Conservation (phyloP, 1,284 basidiomycete genomes). For the Sanghuangporus sanghuang region DNA sequence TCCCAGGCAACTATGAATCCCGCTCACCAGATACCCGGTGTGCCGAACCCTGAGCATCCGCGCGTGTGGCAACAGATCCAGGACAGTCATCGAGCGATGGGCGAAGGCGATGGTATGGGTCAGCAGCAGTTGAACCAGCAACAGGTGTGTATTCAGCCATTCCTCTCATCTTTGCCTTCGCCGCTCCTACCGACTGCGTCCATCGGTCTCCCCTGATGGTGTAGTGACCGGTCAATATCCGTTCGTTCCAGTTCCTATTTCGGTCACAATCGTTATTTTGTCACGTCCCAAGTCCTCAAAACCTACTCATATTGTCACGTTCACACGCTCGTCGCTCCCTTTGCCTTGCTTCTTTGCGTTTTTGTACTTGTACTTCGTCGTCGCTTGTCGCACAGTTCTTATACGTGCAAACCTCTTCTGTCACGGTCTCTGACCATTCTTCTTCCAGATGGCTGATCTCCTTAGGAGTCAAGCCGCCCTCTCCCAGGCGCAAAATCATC, state of each 20-base stretch:
- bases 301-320: not conserved
- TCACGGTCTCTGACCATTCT: conserved; percentile 6
- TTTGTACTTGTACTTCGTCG: not conserved
- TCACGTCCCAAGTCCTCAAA: not conserved
- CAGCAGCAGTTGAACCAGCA: conserved; percentile 1
- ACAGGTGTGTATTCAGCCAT: conserved; percentile 11
- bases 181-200: conserved; percentile 1
- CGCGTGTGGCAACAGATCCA: conserved; percentile 18
- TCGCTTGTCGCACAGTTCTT: not conserved
- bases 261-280: conserved; percentile 5
- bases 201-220: conserved; percentile 14
- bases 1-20: not conserved
- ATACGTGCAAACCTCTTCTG: not conserved
- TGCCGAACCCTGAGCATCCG: conserved; percentile 11
- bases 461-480: conserved; percentile 2
- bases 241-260: conserved; percentile 9
- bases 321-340: conserved; percentile 3
- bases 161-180: not conserved
- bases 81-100: conserved; percentile 11
- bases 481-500: conserved; percentile 7
- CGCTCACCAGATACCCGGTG: conserved; percentile 7
- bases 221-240: conserved; percentile 12
- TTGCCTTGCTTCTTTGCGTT: conserved; percentile 11
- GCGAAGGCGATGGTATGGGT: conserved; percentile 9
- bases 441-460: conserved; percentile 15